A percentile compares a stretch with the other conserved stretches of the same genome.
These are phyloP conservation scores for Tephrocybe sp. DNA, from an alignment of 768 basidiomycete species.

Conservation along the genomic window DNA sequence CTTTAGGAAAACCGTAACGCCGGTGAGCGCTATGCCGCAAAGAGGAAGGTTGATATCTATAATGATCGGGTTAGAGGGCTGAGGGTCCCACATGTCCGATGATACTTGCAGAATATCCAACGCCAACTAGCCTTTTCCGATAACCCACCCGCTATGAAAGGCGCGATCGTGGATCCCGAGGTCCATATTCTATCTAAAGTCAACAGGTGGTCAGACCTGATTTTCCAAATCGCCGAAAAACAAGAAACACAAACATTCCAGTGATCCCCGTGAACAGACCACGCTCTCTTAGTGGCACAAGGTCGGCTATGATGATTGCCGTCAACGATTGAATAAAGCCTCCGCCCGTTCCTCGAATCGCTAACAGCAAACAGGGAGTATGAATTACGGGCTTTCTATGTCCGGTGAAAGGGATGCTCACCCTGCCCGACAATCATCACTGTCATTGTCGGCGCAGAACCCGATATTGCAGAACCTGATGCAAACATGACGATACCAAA, in stretches of 20 bases:
- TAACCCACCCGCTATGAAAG: conserved; percentile 33
- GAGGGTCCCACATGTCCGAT: background rate
- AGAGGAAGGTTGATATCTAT: conserved; percentile 44
- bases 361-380: conserved; percentile 15
- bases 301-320: conserved; percentile 42
- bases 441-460: conserved; percentile 6
- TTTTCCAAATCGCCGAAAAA: background rate
- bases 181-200: conserved; percentile 40
- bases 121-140: conserved; percentile 34
- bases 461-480: conserved; percentile 6
- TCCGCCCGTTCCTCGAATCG: conserved; percentile 40
- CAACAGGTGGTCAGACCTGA: background rate
- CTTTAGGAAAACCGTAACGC: conserved; percentile 31
- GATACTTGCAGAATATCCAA: conserved; percentile 39
- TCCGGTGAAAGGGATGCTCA: background rate
- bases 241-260: conserved; percentile 1
- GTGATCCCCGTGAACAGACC: conserved; percentile 34
- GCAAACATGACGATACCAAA: conserved; percentile 9
- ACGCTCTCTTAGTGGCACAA: conserved; percentile 45
- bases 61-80: background rate
- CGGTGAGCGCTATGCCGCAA: conserved; percentile 26
- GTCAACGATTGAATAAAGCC: conserved; percentile 35
- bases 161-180: conserved; percentile 33
- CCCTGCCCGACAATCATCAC: conserved; percentile 37
- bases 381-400: background rate